Percentiles rank a stretch among this genome's conserved stretches.
Evolutionary conservation across 148 eudicot genomes (phyloP).

Genomic region (Diospyros lotus): DNA sequence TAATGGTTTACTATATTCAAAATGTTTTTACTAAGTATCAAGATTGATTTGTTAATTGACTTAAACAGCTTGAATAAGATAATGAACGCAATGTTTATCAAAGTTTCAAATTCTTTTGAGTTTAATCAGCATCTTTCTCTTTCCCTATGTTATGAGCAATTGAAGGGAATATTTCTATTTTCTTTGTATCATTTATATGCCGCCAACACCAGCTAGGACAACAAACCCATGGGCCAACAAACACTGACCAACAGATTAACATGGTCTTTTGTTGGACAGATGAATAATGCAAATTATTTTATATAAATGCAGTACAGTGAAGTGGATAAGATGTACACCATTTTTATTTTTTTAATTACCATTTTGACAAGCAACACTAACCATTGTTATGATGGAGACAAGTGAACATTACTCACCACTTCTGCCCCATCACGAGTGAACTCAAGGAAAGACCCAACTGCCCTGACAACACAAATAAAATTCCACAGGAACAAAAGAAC

Average conservation of each 20-base stretch:
- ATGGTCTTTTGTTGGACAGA: neutral
- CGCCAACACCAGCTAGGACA: neutral
- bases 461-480: conserved; percentile 47
- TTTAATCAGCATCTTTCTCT: neutral
- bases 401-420: conserved; percentile 52
- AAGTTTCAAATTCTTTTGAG: too few relatives aligned
- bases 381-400: conserved; percentile 3
- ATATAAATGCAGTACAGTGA: neutral
- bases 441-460: conserved; percentile 95
- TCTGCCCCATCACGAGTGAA: conserved; percentile 81
- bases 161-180: neutral
- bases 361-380: too few relatives aligned
- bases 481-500: conserved; percentile 10
- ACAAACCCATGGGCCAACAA: neutral
- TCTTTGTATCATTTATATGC: neutral
- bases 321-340: neutral
- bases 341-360: too few relatives aligned
- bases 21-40: neutral
- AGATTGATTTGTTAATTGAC: neutral
- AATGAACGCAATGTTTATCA: too few relatives aligned
- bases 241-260: neutral
- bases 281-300: neutral
- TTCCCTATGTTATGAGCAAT: neutral
- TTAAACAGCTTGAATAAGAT: neutral
- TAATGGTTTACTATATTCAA: neutral